Evolutionary conservation across 2,329 filamentous ascomycete genomes (phyloP).

Genomic region (Ophiocordyceps sinensis): DNA sequence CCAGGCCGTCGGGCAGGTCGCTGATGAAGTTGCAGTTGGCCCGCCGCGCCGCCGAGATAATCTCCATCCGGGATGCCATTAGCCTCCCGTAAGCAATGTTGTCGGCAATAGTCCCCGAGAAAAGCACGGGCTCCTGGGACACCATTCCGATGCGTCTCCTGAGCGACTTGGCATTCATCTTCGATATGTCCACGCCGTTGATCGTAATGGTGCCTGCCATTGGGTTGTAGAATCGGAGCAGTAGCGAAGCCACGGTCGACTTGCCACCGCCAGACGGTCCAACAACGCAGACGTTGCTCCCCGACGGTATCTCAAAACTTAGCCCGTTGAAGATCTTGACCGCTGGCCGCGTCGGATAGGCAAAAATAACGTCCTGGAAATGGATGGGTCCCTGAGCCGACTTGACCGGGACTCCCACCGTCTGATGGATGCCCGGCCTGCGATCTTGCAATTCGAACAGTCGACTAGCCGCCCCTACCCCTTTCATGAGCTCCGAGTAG

Average conservation of each 20-base stretch:
- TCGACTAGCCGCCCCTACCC: slow-evolving; percentile 88
- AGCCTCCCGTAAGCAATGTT: slow-evolving; percentile 89
- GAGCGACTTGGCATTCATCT: slow-evolving; percentile 86
- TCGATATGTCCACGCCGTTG: slow-evolving; percentile 67
- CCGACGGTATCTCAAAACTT: slow-evolving; percentile 81
- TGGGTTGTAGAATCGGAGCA: slow-evolving; percentile 84
- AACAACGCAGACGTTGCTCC: slow-evolving; percentile 90
- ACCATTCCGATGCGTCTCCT: slow-evolving; percentile 89
- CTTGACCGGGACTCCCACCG: slow-evolving; percentile 61
- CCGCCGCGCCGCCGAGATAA: slow-evolving; percentile 72
- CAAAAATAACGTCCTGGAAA: slow-evolving; percentile 75
- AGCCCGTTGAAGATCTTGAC: slow-evolving; percentile 83
- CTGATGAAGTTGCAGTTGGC: slow-evolving; percentile 95
- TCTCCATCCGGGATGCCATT: slow-evolving; percentile 60
- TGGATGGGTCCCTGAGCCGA: slow-evolving; percentile 81
- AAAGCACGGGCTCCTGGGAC: slow-evolving; percentile 86
- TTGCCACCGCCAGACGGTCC: slow-evolving; percentile 94
- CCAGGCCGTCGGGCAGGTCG: slow-evolving; percentile 89
- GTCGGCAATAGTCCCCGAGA: slow-evolving; percentile 71
- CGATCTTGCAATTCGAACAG: slow-evolving; percentile 93
- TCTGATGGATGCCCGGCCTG: slow-evolving; percentile 72
- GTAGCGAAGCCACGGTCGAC: slow-evolving; percentile 82
- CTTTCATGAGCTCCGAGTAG: slow-evolving; percentile 98
- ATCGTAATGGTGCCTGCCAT: slow-evolving; percentile 66
- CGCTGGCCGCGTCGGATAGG: slow-evolving; percentile 85